phyloP scores from a whole-genome alignment of 2,329 filamentous ascomycete genomes.

The Ophiostoma piceae region DNA sequence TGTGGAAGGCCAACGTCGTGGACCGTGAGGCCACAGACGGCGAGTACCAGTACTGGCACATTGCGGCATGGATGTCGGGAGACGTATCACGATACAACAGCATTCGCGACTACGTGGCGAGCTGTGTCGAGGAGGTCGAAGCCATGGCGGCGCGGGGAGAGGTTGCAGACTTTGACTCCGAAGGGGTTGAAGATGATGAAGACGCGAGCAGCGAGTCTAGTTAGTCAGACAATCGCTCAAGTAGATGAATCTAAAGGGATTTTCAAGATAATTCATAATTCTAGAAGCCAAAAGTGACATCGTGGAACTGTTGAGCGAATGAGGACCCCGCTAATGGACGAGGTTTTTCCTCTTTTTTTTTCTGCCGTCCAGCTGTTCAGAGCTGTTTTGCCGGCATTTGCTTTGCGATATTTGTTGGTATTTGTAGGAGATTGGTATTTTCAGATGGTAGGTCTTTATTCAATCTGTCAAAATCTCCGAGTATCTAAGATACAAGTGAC shows the following conservation, averaged over 20 bases:
- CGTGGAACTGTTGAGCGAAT: slow-evolving; percentile 18
- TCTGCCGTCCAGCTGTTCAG: not conserved
- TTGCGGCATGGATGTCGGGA: too few relatives aligned
- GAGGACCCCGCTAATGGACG: slow-evolving; percentile 22
- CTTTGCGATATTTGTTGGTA: not conserved
- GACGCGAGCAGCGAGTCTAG: not conserved
- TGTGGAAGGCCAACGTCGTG: too few relatives aligned
- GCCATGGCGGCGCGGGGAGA: too few relatives aligned
- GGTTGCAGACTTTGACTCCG: too few relatives aligned
- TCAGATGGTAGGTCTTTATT: too few relatives aligned
- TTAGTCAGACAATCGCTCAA: not conserved
- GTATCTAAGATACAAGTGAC: too few relatives aligned
- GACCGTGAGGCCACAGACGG: too few relatives aligned
- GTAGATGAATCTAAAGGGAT: not conserved
- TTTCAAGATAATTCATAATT: not conserved
- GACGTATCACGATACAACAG: too few relatives aligned
- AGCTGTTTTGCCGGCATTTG: not conserved
- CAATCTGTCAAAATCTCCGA: too few relatives aligned
- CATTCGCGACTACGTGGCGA: too few relatives aligned
- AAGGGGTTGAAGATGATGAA: not conserved
- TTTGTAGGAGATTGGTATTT: not conserved
- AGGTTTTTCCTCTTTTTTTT: slow-evolving; percentile 17
- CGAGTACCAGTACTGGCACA: too few relatives aligned
- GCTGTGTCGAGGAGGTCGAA: too few relatives aligned
- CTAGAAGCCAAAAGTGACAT: not conserved